Evolutionary conservation across 1,284 basidiomycete genomes (phyloP).

Genomic region (Polyporus tsugae): DNA sequence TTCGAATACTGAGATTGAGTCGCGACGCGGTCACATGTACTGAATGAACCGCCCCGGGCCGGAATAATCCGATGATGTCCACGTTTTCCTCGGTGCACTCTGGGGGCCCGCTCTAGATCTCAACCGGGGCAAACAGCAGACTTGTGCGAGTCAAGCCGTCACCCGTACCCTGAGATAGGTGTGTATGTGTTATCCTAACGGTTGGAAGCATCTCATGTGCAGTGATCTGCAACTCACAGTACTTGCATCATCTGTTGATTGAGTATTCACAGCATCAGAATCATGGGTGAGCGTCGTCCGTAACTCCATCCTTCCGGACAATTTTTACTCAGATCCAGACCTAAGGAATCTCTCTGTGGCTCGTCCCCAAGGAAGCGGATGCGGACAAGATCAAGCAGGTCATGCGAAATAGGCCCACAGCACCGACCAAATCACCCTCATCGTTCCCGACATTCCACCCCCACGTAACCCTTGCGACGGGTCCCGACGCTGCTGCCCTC

Average conservation of each 20-base stretch:
- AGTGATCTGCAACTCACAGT: not conserved
- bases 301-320: not conserved
- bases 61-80: no score
- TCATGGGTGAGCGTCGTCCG: constrained; percentile 1
- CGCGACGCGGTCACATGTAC: no score
- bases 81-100: no score
- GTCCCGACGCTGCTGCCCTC: constrained; percentile 46
- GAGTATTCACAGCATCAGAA: not conserved
- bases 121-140: no score
- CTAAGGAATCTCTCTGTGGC: constrained; percentile 67
- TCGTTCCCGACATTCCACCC: constrained; percentile 70
- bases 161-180: no score
- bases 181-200: no score
- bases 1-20: no score
- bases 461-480: constrained; percentile 72
- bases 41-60: no score
- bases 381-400: constrained; percentile 50
- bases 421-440: constrained; percentile 38
- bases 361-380: constrained; percentile 58
- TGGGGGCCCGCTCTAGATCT: no score
- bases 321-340: not conserved
- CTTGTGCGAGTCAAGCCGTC: no score
- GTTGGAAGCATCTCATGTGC: no score
- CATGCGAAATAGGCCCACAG: constrained; percentile 51
- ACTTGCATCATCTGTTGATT: not conserved